phyloP scores from a whole-genome alignment of 306 rosid genomes.

The Sicyos edulis region DNA sequence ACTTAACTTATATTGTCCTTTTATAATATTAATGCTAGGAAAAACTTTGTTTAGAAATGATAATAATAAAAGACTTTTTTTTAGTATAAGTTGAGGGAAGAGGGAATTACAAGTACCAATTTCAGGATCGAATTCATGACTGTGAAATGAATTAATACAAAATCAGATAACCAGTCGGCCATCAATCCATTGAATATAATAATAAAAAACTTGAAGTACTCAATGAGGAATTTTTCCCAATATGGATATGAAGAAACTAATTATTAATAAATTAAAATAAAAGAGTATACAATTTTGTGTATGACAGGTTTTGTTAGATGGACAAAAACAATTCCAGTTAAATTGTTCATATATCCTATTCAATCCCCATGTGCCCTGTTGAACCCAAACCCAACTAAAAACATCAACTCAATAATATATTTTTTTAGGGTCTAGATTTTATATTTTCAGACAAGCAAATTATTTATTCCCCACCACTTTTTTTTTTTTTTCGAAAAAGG shows the following conservation, averaged over 20 bases:
- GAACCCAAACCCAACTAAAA: not conserved
- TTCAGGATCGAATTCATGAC: no score
- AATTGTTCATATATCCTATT: not conserved
- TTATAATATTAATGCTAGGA: no score
- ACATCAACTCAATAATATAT: not conserved
- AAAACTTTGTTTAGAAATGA: no score
- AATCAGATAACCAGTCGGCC: no score
- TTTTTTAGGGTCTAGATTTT: not conserved
- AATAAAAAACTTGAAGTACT: no score
- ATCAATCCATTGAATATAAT: no score
- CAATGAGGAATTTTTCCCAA: not conserved
- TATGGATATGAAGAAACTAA: not conserved
- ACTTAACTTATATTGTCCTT: no score
- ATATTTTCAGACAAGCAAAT: not conserved
- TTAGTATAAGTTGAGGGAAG: no score
- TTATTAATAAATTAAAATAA: not conserved
- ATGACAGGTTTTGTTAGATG: constrained; percentile 6
- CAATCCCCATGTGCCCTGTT: not conserved
- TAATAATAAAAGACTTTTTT: no score
- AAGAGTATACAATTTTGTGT: not conserved
- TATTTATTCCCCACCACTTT: not conserved
- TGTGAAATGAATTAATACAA: no score
- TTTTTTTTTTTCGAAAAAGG: no score
- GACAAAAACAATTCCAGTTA: not conserved
- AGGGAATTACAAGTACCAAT: no score